These are phyloP conservation scores for Globisporangium yorkense DNA, from an alignment of 352 stramenopile genomes.

Conservation along the genomic window DNA sequence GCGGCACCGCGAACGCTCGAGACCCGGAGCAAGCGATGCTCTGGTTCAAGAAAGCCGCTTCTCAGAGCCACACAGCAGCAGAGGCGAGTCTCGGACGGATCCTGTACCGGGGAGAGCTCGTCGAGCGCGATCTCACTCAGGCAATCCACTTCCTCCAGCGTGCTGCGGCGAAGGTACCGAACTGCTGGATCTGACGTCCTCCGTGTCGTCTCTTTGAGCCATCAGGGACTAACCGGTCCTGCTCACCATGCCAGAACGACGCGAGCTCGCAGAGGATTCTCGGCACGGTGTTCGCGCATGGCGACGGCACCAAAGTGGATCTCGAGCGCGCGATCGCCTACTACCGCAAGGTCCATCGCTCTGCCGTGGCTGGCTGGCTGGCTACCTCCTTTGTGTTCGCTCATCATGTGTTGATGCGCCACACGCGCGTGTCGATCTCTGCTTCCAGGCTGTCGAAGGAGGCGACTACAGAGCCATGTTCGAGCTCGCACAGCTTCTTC, in stretches of 20 bases:
- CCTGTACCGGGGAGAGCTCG: constrained; percentile 18
- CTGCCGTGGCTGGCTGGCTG: background rate
- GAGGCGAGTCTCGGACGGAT: constrained; percentile 48
- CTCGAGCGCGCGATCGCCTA: constrained; percentile 47
- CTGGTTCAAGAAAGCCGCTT: constrained; percentile 57
- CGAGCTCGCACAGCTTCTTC: constrained; percentile 40
- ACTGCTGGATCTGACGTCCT: background rate
- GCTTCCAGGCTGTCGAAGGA: constrained; percentile 22
- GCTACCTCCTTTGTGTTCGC: too few relatives aligned
- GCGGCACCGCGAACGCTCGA: constrained; percentile 14
- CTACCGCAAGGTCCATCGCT: constrained; percentile 28
- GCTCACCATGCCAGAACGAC: constrained; percentile 19
- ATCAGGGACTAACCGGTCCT: background rate
- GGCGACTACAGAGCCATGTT: constrained; percentile 50
- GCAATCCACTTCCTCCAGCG: constrained; percentile 67
- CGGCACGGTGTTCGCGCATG: constrained; percentile 37
- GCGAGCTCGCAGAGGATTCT: constrained; percentile 39
- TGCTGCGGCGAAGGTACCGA: constrained; percentile 36
- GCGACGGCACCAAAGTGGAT: constrained; percentile 46
- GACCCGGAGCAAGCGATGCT: constrained; percentile 21
- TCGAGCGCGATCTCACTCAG: constrained; percentile 30
- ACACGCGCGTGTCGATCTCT: background rate
- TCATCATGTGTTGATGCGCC: background rate
- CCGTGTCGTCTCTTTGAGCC: too few relatives aligned
- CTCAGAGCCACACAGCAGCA: constrained; percentile 35